Base-by-base conservation (phyloP, 495 filamentous ascomycete species). In the Bombardia bombarda region DNA sequence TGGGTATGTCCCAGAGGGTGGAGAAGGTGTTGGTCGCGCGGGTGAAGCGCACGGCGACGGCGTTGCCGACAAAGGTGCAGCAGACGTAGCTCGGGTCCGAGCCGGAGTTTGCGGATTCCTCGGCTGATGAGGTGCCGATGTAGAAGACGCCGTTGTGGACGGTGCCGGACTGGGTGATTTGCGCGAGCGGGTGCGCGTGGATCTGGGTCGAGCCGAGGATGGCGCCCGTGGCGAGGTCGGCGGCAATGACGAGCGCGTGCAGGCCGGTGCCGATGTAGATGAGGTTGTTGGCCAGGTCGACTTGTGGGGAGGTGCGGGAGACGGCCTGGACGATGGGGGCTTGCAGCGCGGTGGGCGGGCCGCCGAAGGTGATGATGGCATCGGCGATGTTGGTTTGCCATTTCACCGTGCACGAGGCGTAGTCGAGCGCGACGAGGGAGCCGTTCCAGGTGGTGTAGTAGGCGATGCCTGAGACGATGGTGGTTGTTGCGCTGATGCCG, bases 391-490 rank as follows among this genome's bases (percentile, higher is more conserved):
- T 62, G 40, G 52, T 48, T 28, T 55, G 44, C 60, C 60, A 66
- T 13, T 52, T 35, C 14, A 62, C 49, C 32, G 47, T 38, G 48
- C 60, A 66, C 17, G 45, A 38, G 22, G 34, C 38, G 40, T 57
- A 63, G 45, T 66, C 46, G 8, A 63, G 40, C 9, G 62, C 62
- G 8, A 58, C 54, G 43, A 63, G 51, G 1, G 49, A 47, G 30
- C 62, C 62, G 44, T 57, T 53, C 54, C 56, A 66, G 18, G 59
- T 60, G 12, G 62, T 61, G 38, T 50, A 66, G 38, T 64, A 66
- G 24, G 49, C 61, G 4, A 53, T 52, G 40, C 55, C 40, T 18
- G 33, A 36, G 18, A 30, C 10, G 6, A 58, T 49, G 7, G 57
- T 50, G 3, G 62, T 53, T 8, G 62, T 53, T 6, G 60, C 56